Percentiles rank a stretch among this genome's conserved stretches.
Evolutionary conservation across 2,329 filamentous ascomycete genomes (phyloP).

Genomic region (Phoma sp.): DNA sequence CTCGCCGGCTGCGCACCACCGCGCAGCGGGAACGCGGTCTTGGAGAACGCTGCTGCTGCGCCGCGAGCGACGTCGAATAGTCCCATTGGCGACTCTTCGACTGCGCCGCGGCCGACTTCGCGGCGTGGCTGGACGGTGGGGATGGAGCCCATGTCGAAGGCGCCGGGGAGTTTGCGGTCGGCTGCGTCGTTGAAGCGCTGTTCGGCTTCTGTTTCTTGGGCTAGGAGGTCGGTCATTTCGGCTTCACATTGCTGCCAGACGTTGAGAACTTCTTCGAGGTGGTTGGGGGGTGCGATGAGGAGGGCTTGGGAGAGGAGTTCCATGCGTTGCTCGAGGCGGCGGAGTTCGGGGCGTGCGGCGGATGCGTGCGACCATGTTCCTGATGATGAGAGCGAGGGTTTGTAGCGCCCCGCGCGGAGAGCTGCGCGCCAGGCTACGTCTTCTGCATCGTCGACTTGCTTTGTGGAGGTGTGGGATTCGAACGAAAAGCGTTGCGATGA

Average conservation of each 20-base stretch:
- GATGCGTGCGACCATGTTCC: slow-evolving; percentile 51
- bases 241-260: slow-evolving; percentile 81
- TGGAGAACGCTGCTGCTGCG: slow-evolving; percentile 57
- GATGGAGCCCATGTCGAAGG: slow-evolving; percentile 49
- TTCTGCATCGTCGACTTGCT: slow-evolving; percentile 55
- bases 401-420: slow-evolving; percentile 78
- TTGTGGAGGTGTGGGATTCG: slow-evolving; percentile 18
- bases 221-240: slow-evolving; percentile 72
- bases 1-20: slow-evolving; percentile 19
- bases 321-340: slow-evolving; percentile 80
- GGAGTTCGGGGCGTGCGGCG: slow-evolving; percentile 63
- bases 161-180: slow-evolving; percentile 62
- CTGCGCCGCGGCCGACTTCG: slow-evolving; percentile 52
- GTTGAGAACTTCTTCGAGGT: slow-evolving; percentile 77
- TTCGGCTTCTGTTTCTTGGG: slow-evolving; percentile 72
- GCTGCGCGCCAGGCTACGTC: slow-evolving; percentile 82
- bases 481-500: slow-evolving; percentile 34
- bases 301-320: slow-evolving; percentile 80
- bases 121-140: slow-evolving; percentile 49
- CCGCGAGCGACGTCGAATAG: slow-evolving; percentile 61
- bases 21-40: slow-evolving; percentile 56
- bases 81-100: slow-evolving; percentile 60
- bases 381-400: slow-evolving; percentile 47
- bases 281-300: slow-evolving; percentile 72
- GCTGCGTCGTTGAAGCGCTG: slow-evolving; percentile 73